Percentiles rank a stretch among this genome's conserved stretches.
phyloP scores from a whole-genome alignment of 345 rosid genomes.

The Syzygium jambos region DNA sequence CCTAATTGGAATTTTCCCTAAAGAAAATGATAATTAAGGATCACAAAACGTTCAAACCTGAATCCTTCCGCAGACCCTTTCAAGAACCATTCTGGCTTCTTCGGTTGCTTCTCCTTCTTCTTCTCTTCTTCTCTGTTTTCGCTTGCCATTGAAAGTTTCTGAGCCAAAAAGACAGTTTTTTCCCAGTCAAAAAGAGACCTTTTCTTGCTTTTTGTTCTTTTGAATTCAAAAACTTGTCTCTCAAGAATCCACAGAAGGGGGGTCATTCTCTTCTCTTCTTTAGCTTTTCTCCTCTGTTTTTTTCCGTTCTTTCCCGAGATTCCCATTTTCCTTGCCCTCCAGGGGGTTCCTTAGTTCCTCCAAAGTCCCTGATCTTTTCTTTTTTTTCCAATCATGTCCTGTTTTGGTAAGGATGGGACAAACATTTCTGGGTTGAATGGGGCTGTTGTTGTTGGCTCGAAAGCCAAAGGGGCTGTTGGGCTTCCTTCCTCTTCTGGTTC shows the following conservation, averaged over 20 bases:
- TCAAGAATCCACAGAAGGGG: not conserved
- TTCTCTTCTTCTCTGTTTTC: not conserved
- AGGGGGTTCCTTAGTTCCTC: not conserved
- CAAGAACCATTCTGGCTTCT: not conserved
- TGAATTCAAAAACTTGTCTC: not conserved
- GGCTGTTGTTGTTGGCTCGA: not conserved
- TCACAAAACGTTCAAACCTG: too few relatives aligned
- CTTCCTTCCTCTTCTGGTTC: slow-evolving; percentile 10
- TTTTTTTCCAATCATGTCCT: slow-evolving; percentile 16
- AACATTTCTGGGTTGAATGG: slow-evolving; percentile 14
- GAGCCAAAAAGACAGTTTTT: not conserved
- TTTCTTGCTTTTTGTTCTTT: not conserved
- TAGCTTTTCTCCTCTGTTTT: not conserved
- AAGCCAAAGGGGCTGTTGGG: slow-evolving; percentile 6
- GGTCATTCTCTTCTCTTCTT: not conserved
- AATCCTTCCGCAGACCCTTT: not conserved
- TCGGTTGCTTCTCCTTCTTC: not conserved
- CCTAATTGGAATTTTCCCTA: too few relatives aligned
- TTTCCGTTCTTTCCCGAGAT: not conserved
- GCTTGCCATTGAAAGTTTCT: not conserved
- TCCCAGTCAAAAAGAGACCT: not conserved
- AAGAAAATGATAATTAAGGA: not conserved
- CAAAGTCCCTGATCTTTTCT: not conserved
- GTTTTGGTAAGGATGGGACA: slow-evolving; percentile 9
- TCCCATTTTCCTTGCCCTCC: not conserved